phyloP scores from a whole-genome alignment of 768 basidiomycete species.

The Termitomyces sp. region DNA sequence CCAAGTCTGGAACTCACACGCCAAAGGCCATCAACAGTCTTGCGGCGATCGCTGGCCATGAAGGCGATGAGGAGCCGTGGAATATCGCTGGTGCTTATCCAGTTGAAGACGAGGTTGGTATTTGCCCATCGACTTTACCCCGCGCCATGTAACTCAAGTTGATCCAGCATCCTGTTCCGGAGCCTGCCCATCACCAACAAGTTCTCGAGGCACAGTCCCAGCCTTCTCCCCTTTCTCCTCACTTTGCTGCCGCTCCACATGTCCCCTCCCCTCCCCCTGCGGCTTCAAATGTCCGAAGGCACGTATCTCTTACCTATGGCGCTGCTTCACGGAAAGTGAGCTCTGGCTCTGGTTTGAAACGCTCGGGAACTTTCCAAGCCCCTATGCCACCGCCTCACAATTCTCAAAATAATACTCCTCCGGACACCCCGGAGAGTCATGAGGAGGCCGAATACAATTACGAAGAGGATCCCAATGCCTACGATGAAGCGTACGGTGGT shows the following conservation, averaged over 20 bases:
- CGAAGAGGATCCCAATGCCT: constrained; percentile 48
- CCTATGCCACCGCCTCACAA: constrained; percentile 35
- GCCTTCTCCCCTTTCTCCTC: constrained; percentile 65
- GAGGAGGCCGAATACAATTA: constrained; percentile 59
- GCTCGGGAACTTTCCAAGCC: constrained; percentile 74
- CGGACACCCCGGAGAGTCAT: constrained; percentile 35
- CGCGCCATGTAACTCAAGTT: constrained; percentile 9
- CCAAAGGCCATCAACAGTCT: constrained; percentile 80
- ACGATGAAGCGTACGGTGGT: constrained; percentile 59
- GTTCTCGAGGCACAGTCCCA: constrained; percentile 44
- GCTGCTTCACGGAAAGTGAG: constrained; percentile 50
- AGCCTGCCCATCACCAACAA: constrained; percentile 43
- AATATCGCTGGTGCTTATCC: constrained; percentile 58
- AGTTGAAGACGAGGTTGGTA: constrained; percentile 65
- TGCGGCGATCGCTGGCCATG: constrained; percentile 81
- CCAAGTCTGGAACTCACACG: constrained; percentile 61
- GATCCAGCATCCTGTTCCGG: constrained; percentile 25
- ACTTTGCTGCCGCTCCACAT: constrained; percentile 47
- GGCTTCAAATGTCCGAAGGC: constrained; percentile 71
- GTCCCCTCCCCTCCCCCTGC: constrained; percentile 72
- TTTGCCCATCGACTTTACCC: neutral
- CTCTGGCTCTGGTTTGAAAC: constrained; percentile 55
- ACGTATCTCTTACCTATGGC: constrained; percentile 77
- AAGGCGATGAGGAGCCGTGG: constrained; percentile 90
- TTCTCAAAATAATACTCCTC: constrained; percentile 37